These are phyloP conservation scores for Fusarium miscanthi DNA, from an alignment of 2,329 filamentous ascomycete species.

Conservation along the genomic window DNA sequence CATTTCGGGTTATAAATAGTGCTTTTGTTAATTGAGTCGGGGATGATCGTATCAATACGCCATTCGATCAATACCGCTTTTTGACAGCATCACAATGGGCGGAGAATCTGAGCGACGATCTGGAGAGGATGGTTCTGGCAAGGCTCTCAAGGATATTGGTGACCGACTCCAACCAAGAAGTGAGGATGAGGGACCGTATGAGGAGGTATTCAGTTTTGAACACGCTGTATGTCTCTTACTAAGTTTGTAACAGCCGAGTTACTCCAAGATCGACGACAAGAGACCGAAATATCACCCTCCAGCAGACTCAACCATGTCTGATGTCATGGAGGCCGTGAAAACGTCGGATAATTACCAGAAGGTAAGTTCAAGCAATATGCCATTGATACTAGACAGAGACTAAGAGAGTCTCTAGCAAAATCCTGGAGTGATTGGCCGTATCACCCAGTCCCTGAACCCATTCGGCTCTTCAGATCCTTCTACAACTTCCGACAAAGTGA, in stretches of 20 bases:
- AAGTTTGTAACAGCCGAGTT: neutral
- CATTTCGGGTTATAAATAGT: neutral
- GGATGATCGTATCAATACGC: rapidly evolving
- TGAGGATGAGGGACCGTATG: neutral
- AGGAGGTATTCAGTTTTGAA: neutral
- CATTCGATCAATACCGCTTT: rapidly evolving
- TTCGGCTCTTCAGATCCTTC: neutral
- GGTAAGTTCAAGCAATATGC: neutral
- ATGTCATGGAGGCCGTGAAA: neutral
- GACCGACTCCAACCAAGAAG: neutral
- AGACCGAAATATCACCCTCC: neutral
- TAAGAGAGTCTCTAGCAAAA: neutral
- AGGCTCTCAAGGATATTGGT: neutral
- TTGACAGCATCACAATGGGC: neutral
- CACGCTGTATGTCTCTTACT: rapidly evolving
- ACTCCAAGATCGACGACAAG: neutral
- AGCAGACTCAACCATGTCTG: neutral
- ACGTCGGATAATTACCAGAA: neutral
- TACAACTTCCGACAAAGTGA: rapidly evolving
- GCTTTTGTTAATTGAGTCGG: neutral
- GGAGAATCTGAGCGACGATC: neutral
- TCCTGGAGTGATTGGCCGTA: neutral
- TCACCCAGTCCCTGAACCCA: neutral
- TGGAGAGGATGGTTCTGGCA: neutral
- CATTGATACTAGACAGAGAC: rapidly evolving